Percentiles rank a stretch among this genome's conserved stretches.
Conservation (phyloP, 2,329 filamentous ascomycete species). For the Trichothecium sympodiale region DNA sequence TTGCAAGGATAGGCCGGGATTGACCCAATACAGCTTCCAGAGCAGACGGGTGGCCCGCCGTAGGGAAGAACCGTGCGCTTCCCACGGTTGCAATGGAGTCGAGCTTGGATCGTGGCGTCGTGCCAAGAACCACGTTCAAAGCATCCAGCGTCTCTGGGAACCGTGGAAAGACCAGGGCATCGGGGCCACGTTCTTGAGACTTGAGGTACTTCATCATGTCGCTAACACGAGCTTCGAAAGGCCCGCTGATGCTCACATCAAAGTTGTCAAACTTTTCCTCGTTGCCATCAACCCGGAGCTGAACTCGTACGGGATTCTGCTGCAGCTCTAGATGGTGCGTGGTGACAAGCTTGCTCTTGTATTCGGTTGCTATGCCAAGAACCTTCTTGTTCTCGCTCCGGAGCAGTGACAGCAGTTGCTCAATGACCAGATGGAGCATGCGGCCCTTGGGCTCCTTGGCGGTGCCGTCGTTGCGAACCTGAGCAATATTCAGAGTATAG, state of each 20-base stretch:
- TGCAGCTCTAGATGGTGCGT: constrained; percentile 22
- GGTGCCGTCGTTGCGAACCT: constrained; percentile 9
- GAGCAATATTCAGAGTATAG: constrained; percentile 31
- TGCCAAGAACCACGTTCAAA: constrained; percentile 40
- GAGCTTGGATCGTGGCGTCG: constrained; percentile 24
- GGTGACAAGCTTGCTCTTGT: constrained; percentile 36
- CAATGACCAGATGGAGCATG: constrained; percentile 31
- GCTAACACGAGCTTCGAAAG: constrained; percentile 24
- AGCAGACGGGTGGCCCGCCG: constrained; percentile 8
- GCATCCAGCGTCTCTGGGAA: constrained; percentile 37
- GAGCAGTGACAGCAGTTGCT: constrained; percentile 7
- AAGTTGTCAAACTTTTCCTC: constrained; percentile 21
- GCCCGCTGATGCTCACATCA: constrained; percentile 29
- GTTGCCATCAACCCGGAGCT: constrained; percentile 20
- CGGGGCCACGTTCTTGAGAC: constrained; percentile 26
- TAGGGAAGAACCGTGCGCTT: constrained; percentile 36
- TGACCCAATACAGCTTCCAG: constrained; percentile 5
- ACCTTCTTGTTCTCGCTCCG: constrained; percentile 8
- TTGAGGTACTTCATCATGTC: constrained; percentile 32
- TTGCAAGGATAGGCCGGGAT: constrained; percentile 11
- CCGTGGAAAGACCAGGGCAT: constrained; percentile 32
- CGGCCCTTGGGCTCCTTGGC: constrained; percentile 25
- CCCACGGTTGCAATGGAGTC: constrained; percentile 29
- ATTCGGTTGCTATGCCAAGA: constrained; percentile 34
- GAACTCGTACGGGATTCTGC: constrained; percentile 21